phyloP scores from a whole-genome alignment of 2,329 filamentous ascomycete species.

The Penicillium digitatum region DNA sequence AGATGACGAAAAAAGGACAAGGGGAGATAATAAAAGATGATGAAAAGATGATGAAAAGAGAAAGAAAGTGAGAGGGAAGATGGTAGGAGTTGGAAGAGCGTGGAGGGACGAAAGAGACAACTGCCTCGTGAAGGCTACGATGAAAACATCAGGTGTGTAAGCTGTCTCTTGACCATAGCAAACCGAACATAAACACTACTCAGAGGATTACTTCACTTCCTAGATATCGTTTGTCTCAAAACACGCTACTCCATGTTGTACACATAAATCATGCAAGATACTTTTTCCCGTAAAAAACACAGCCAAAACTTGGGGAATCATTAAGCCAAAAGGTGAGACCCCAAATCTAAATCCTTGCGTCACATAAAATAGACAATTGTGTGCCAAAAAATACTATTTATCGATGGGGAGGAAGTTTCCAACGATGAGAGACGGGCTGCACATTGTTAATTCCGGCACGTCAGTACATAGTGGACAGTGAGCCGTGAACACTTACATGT shows the following conservation, averaged over 20 bases:
- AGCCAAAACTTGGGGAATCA: slow-evolving; percentile 18
- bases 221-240: neutral
- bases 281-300: slow-evolving; percentile 11
- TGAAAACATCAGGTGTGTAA: neutral
- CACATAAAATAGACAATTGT: neutral
- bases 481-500: slow-evolving; percentile 67
- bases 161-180: neutral
- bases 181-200: neutral
- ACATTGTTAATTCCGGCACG: slow-evolving; percentile 8
- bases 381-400: slow-evolving; percentile 26
- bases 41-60: neutral
- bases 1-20: neutral
- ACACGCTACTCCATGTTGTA: neutral
- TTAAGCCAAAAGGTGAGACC: slow-evolving; percentile 1
- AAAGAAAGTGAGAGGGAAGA: slow-evolving; percentile 11
- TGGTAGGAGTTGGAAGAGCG: neutral
- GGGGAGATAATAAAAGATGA: neutral
- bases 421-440: slow-evolving; percentile 85
- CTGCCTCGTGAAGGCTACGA: neutral
- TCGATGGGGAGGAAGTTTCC: slow-evolving; percentile 86
- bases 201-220: neutral
- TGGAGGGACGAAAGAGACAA: neutral
- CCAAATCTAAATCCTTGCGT: slow-evolving; percentile 2
- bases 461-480: neutral
- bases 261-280: slow-evolving; percentile 9